Evolutionary conservation across 768 basidiomycete species (phyloP).

Genomic region (Podaxis sp.): DNA sequence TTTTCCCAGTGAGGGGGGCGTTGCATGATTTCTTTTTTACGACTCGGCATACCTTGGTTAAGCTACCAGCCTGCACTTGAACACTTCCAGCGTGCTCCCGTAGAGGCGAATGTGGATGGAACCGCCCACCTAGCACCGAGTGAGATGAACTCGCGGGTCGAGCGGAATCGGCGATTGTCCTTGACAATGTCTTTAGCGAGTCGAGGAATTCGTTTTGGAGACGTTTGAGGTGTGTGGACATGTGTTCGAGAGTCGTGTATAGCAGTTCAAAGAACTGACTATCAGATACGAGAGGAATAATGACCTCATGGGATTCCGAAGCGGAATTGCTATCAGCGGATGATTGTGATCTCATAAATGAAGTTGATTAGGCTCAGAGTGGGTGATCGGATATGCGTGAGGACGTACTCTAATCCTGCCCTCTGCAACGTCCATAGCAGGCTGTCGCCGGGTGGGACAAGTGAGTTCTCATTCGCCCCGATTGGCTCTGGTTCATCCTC

Average conservation of each 20-base stretch:
- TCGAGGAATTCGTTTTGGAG: constrained; percentile 48
- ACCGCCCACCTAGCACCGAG: constrained; percentile 14
- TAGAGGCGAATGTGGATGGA: constrained; percentile 42
- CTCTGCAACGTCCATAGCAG: constrained; percentile 19
- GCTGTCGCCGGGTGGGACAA: constrained; percentile 2
- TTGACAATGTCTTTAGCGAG: constrained; percentile 33
- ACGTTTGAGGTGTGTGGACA: constrained; percentile 41
- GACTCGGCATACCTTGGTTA: constrained; percentile 19
- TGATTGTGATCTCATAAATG: background rate
- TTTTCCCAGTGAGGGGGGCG: background rate
- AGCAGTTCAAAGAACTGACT: constrained; percentile 77
- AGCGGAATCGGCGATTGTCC: constrained; percentile 35
- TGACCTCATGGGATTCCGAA: constrained; percentile 38
- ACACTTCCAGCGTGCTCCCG: constrained; percentile 33
- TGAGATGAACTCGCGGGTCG: constrained; percentile 35
- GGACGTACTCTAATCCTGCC: background rate
- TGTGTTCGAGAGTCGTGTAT: constrained; percentile 51
- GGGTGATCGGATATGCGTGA: background rate
- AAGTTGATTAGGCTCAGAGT: background rate
- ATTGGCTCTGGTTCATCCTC: constrained; percentile 2
- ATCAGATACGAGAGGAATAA: constrained; percentile 80
- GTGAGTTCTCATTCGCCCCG: constrained; percentile 1
- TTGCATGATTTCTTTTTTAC: background rate
- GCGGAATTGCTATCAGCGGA: constrained; percentile 11
- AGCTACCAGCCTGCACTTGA: constrained; percentile 17